Conservation (phyloP, 148 eudicot genomes). For the Arctostaphylos glauca region DNA sequence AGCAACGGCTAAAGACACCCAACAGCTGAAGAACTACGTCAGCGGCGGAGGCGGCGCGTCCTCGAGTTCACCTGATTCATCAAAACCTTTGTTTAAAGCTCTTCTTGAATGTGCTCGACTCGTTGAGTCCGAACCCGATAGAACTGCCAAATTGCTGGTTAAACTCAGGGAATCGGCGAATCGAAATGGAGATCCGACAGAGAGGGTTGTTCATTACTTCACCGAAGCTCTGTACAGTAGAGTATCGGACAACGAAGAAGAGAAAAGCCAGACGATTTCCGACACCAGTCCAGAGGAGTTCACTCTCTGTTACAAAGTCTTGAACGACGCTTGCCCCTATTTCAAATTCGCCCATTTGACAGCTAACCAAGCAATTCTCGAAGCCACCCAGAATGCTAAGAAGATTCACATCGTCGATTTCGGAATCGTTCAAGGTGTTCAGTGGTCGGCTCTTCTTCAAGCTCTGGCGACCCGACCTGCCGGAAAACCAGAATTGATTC, state of each 20-base stretch:
- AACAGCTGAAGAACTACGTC: slow-evolving; percentile 8
- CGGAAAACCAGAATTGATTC: slow-evolving; percentile 71
- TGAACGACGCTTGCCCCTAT: slow-evolving; percentile 87
- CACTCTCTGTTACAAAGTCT: slow-evolving; percentile 60
- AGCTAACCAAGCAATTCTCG: slow-evolving; percentile 89
- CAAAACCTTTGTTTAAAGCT: not conserved
- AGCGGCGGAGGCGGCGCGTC: not conserved
- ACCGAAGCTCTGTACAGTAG: slow-evolving; percentile 51
- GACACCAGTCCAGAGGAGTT: slow-evolving; percentile 57
- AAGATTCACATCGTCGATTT: slow-evolving; percentile 86
- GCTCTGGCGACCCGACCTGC: slow-evolving; percentile 80
- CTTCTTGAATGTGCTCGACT: slow-evolving; percentile 6
- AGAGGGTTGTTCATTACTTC: slow-evolving; percentile 64
- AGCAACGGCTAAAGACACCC: slow-evolving; percentile 1
- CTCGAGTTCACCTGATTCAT: not conserved
- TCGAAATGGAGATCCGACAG: slow-evolving; percentile 53
- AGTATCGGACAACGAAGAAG: slow-evolving; percentile 23
- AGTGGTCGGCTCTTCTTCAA: slow-evolving; percentile 90
- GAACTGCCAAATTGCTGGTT: not conserved
- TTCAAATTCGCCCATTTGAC: slow-evolving; percentile 87
- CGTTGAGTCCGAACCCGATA: not conserved
- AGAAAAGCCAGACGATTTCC: not conserved
- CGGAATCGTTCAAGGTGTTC: slow-evolving; percentile 88
- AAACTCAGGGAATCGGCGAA: not conserved
- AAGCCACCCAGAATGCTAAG: slow-evolving; percentile 53